Percentiles rank a stretch among this genome's conserved stretches.
These are phyloP conservation scores for Tuber magnatum DNA, from an alignment of 495 filamentous ascomycete species.

Conservation along the genomic window DNA sequence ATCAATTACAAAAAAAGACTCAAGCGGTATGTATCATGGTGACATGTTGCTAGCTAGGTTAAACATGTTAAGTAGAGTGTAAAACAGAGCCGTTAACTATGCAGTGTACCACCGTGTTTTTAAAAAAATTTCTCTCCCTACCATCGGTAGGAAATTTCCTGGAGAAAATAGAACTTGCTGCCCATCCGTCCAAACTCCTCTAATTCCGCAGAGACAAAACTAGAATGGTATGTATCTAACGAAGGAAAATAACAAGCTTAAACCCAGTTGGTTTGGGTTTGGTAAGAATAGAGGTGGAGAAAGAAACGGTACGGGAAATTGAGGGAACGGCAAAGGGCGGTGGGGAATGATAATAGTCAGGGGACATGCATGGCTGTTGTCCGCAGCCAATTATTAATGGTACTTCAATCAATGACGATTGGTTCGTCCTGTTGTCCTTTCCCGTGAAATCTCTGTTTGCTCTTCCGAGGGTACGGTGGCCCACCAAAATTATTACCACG, in stretches of 20 bases:
- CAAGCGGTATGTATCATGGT: not conserved
- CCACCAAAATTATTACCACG: not conserved
- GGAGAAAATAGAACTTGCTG: not conserved
- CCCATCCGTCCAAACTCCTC: not conserved
- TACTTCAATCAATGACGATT: not conserved
- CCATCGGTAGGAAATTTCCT: not conserved
- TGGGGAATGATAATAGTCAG: not conserved
- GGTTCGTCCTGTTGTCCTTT: not conserved
- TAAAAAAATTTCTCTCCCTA: not conserved
- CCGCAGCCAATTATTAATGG: too few relatives aligned
- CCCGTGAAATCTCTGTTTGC: not conserved
- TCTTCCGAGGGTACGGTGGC: not conserved
- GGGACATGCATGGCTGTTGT: not conserved
- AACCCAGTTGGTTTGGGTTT: not conserved
- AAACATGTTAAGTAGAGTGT: not conserved
- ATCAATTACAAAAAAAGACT: not conserved
- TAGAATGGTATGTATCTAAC: conserved; percentile 4
- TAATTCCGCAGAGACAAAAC: not conserved
- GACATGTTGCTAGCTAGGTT: not conserved
- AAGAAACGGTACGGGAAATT: not conserved
- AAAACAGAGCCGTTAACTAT: not conserved
- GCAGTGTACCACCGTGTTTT: not conserved
- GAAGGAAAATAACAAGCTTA: conserved; percentile 4
- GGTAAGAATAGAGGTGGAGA: not conserved
- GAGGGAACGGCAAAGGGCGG: not conserved